These are phyloP conservation scores for Hirschioporus abietinus DNA, from an alignment of 768 basidiomycete genomes.

Conservation along the genomic window DNA sequence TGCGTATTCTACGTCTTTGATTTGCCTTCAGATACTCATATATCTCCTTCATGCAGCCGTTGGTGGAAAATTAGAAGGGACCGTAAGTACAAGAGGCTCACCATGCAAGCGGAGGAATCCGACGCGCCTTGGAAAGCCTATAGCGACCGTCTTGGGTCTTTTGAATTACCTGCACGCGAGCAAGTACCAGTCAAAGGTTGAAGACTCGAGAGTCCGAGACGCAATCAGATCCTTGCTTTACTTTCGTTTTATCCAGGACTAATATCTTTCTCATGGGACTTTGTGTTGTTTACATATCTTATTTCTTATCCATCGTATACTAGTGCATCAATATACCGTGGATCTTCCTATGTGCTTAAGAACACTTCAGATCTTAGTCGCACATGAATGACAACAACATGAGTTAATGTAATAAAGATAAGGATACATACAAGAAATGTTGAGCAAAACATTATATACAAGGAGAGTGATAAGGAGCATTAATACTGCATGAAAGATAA, in stretches of 20 bases:
- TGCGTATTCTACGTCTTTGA: constrained; percentile 17
- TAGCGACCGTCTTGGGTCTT: constrained; percentile 3
- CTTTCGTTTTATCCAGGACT: neutral
- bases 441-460: neutral
- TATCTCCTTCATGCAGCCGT: neutral
- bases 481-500: neutral
- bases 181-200: neutral
- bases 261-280: neutral
- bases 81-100: constrained; percentile 1
- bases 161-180: constrained; percentile 1
- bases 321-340: neutral
- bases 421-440: neutral
- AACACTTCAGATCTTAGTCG: neutral
- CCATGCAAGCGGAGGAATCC: constrained; percentile 1
- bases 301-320: neutral
- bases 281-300: neutral
- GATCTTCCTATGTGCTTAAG: neutral
- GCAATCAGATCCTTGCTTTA: neutral
- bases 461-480: neutral
- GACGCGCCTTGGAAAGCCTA: constrained; percentile 5
- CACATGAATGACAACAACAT: neutral
- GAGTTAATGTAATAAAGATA: neutral
- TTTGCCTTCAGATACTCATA: neutral
- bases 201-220: neutral
- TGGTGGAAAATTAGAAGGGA: neutral